phyloP scores from a whole-genome alignment of 768 basidiomycete species.

The Suillus subalutaceus region DNA sequence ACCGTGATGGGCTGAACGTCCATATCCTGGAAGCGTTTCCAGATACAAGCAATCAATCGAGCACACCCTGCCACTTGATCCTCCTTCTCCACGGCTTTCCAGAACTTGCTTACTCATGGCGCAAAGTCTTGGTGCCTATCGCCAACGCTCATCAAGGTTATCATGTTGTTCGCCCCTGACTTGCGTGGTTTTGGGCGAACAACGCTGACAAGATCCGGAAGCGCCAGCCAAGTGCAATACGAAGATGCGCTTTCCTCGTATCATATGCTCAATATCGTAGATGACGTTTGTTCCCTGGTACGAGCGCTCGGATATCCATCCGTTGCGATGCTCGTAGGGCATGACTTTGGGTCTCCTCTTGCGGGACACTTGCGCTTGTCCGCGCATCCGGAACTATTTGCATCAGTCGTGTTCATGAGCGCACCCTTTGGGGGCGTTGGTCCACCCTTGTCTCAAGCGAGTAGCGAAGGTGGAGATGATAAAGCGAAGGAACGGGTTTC shows the following conservation, averaged over 20 bases:
- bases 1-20: slow-evolving; percentile 43
- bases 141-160: slow-evolving; percentile 46
- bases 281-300: slow-evolving; percentile 55
- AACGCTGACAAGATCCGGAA: slow-evolving; percentile 13
- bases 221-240: slow-evolving; percentile 35
- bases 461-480: slow-evolving; percentile 16
- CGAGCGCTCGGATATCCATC: slow-evolving; percentile 51
- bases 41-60: slow-evolving; percentile 15
- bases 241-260: slow-evolving; percentile 55
- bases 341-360: slow-evolving; percentile 60
- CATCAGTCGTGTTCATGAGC: slow-evolving; percentile 61
- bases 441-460: slow-evolving; percentile 11
- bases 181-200: slow-evolving; percentile 55
- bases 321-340: slow-evolving; percentile 56
- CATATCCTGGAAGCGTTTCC: slow-evolving; percentile 55
- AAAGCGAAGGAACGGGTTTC: slow-evolving; percentile 19
- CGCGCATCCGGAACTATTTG: slow-evolving; percentile 58
- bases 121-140: slow-evolving; percentile 57
- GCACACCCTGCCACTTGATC: slow-evolving; percentile 44
- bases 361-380: slow-evolving; percentile 56
- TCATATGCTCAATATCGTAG: slow-evolving; percentile 51
- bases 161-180: slow-evolving; percentile 66
- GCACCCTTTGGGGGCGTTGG: slow-evolving; percentile 55
- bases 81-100: slow-evolving; percentile 70
- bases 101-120: slow-evolving; percentile 68